These are phyloP conservation scores for Thraustochytrium sp. DNA, from an alignment of 352 stramenopile genomes.

Conservation along the genomic window DNA sequence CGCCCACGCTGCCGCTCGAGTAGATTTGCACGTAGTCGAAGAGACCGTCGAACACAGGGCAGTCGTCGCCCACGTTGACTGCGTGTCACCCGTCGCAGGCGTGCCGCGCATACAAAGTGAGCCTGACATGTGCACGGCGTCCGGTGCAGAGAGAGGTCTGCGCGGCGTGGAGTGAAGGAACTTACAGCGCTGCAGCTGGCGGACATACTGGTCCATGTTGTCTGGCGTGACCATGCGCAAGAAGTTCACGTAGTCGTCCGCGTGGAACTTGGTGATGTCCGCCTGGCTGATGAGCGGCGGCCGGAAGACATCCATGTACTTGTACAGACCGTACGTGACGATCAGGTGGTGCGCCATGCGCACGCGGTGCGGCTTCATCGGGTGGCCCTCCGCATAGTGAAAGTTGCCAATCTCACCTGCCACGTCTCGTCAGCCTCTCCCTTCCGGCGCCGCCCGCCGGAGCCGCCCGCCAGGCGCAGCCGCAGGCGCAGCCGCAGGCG, in stretches of 20 bases:
- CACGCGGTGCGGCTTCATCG: constrained; percentile 86
- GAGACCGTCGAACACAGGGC: constrained; percentile 97
- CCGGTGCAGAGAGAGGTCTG: neutral
- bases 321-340: constrained; percentile 97
- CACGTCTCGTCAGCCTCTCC: neutral
- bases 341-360: constrained; percentile 99
- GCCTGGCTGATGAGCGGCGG: constrained; percentile 88
- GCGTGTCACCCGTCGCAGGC: neutral
- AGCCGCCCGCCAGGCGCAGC: neutral
- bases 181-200: constrained; percentile 54
- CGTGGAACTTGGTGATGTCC: constrained; percentile 98
- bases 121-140: neutral
- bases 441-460: neutral
- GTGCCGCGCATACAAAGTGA: neutral
- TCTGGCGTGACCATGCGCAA: constrained; percentile 93
- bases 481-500: neutral
- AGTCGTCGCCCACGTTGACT: constrained; percentile 99
- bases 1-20: constrained; percentile 45
- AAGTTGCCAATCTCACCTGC: constrained; percentile 95
- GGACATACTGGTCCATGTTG: constrained; percentile 84
- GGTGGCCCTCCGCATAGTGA: constrained; percentile 91
- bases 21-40: constrained; percentile 96
- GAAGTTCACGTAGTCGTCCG: constrained; percentile 99
- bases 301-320: constrained; percentile 97
- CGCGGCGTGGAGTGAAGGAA: neutral